Base-by-base conservation (phyloP, 768 basidiomycete genomes). In the Daedaleopsis sinensis region DNA sequence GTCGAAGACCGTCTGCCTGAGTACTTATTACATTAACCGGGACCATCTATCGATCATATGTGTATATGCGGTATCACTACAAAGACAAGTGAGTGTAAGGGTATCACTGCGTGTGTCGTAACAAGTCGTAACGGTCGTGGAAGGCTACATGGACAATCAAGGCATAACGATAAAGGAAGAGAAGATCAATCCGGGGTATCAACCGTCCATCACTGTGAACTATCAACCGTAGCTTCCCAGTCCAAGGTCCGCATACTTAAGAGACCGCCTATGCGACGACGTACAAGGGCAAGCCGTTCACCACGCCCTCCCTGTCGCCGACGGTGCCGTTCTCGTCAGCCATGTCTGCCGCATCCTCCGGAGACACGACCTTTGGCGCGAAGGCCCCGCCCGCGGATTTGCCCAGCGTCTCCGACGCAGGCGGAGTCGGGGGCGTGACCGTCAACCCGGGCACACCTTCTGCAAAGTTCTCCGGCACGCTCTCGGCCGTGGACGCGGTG, bases 361-460 rank as follows among this genome's bases (percentile, higher is more conserved):
- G n/a, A 23, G 21, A 24, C n/a, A 21, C 46, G 3, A 32, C 47
- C 24, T 21, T 44, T n/a, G 52, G 19, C 23, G 50, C 27, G 37
- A 58, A 19, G 8, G 55, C 60, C 24, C 38, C 55, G 10, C 55
- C 61, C 5, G 52, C 62, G 13, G 62, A 47, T 49, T 59, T 56
- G 46, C 46, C 59, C 39, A 67, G 51, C 44, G 58, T 55, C 36
- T 64, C 57, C 39, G 63, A 58, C 35, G 56, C 56, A 43, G 63
- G 66, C 9, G 66, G 66, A 43, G 66, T 67, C 15, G 63, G 63
- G n/a, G 66, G 63, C 8, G 61, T 65, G 18, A 67, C 63, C 52
- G 64, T 64, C 43, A 67, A 58, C 44, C 46, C 63, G 1, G 63
- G 65, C 16, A 59, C 60, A n/a, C 50, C 58, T 19, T 55, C 47